Evolutionary conservation across 2,329 filamentous ascomycete genomes (phyloP).

Genomic region (Rutstroemia sp.): DNA sequence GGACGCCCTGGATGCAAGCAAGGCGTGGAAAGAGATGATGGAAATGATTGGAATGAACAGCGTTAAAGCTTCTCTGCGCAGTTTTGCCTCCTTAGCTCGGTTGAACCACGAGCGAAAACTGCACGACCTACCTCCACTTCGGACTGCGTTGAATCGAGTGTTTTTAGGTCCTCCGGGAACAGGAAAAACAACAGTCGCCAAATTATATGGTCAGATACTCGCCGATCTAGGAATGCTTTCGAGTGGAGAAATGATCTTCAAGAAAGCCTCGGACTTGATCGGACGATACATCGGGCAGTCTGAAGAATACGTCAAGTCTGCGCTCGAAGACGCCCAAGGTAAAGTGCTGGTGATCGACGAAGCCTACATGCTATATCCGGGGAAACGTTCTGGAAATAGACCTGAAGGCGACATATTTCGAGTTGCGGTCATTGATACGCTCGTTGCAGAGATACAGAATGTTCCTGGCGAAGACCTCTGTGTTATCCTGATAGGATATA

Average conservation of each 20-base stretch:
- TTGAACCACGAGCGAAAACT: constrained; percentile 62
- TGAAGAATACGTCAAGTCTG: constrained; percentile 64
- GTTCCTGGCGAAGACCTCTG: constrained; percentile 64
- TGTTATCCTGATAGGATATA: constrained; percentile 64
- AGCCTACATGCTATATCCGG: constrained; percentile 56
- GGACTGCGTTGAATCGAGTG: constrained; percentile 59
- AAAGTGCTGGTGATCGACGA: constrained; percentile 79
- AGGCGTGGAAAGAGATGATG: constrained; percentile 51
- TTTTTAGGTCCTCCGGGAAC: constrained; percentile 69
- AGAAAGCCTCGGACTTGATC: constrained; percentile 68
- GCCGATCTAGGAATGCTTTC: constrained; percentile 59
- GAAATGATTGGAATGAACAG: constrained; percentile 48
- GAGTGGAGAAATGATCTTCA: constrained; percentile 61
- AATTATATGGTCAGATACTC: constrained; percentile 62
- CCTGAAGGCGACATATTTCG: constrained; percentile 44
- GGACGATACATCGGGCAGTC: constrained; percentile 56
- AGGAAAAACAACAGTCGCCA: constrained; percentile 69
- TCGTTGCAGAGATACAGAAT: constrained; percentile 64
- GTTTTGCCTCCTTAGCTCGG: constrained; percentile 52
- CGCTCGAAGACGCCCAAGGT: constrained; percentile 56
- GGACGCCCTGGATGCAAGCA: constrained; percentile 40
- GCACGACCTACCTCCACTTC: constrained; percentile 47
- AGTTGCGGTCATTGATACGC: constrained; percentile 62
- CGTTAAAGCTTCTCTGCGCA: constrained; percentile 53
- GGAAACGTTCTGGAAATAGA: constrained; percentile 18